Evolutionary conservation across 2,329 filamentous ascomycete genomes (phyloP), one percentile per base, ranked within the genome.

Genomic region (Botrytis squamosa): DNA sequence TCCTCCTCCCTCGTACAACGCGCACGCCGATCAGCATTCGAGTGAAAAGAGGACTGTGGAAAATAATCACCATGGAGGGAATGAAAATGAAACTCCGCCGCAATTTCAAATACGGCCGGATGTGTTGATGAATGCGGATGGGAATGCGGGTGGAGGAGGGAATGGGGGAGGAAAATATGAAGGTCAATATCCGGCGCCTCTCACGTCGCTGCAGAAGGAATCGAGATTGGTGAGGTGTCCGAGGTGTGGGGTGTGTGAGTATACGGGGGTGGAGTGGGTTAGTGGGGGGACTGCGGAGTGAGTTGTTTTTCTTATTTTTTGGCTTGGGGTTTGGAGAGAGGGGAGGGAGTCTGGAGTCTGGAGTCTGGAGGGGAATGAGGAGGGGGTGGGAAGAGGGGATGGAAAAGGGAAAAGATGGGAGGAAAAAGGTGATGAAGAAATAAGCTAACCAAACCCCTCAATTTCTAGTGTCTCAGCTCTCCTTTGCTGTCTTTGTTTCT

Each of bases 221-320:
- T 46, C 63, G 40, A 65, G 42, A 44, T 46, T 65, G 63, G 42
- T 65, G 63, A 12, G n/a, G 29, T 65, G 63, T 46, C 63, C 42
- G 4, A 44, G n/a, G 42, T 65, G 63, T 36, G 29, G 63, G 4
- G 42, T 33, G 9, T 3, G 42, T 20, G 63, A 44, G 18, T 65
- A 46, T 46, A 65, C 42, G 42, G n/a, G 7, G 40, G 63, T 65
- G 42, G n/a, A 44, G 18, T 65, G 63, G n/a, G 63, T 65, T 25
- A 65, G 29, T 65, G 63, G 42, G 29, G 63, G 63, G 5, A 65
- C 63, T 33, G 10, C 63, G 10, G 63, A 65, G 63, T 65, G 14
- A 2, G 63, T 65, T 2, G 25, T 65, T 22, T 20, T 44, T 29
- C 8, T 20, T 22, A 14, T 3, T 4, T 6, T 63, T 18, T 18